Conservation (phyloP, 2,329 filamentous ascomycete genomes). For the Paecilomyces fulvus region DNA sequence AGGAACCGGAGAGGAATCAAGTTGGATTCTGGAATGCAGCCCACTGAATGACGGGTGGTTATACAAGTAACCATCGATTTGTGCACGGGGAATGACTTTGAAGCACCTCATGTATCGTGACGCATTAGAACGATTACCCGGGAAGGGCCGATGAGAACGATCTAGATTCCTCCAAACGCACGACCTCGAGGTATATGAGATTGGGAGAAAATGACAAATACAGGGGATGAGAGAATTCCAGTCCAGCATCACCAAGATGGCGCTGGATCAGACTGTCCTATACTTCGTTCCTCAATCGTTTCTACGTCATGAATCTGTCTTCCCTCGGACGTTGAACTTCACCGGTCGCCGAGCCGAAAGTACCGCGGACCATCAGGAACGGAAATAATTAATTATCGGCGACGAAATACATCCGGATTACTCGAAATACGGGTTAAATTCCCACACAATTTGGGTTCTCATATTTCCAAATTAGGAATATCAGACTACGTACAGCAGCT, state of each 20-base stretch:
- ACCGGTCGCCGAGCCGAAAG: not conserved
- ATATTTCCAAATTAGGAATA: conserved; percentile 13
- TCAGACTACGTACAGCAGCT: conserved; percentile 14
- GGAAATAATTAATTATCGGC: not conserved
- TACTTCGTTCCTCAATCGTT: not conserved
- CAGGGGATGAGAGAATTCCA: not conserved
- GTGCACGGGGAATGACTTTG: not conserved
- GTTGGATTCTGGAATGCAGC: not conserved
- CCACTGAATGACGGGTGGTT: not conserved
- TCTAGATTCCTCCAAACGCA: not conserved
- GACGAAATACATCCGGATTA: not conserved
- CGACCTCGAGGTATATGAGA: no score
- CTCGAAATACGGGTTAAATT: not conserved
- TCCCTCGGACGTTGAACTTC: not conserved
- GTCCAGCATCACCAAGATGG: not conserved
- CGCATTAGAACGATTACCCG: not conserved
- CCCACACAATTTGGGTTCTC: conserved; percentile 1
- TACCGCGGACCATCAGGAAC: not conserved
- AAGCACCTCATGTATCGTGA: not conserved
- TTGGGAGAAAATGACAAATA: not conserved
- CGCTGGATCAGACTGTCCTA: not conserved
- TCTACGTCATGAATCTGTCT: not conserved
- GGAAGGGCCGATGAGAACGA: not conserved
- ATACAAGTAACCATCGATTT: not conserved
- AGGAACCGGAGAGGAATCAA: not conserved